phyloP scores from a whole-genome alignment of 2,329 filamentous ascomycete genomes.

The Colletotrichum cordylinicola region DNA sequence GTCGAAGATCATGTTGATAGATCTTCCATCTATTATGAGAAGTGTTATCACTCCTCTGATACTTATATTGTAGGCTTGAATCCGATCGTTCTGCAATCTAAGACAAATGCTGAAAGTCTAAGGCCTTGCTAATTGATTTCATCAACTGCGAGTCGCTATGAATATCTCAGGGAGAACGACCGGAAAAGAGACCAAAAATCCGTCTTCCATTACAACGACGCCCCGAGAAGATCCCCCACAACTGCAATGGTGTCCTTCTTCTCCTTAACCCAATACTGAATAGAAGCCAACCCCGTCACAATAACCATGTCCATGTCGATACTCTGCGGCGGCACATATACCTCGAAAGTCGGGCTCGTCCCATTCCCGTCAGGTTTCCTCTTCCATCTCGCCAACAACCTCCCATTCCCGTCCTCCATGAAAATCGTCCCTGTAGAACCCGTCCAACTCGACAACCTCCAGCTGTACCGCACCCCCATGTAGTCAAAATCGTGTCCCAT shows the following conservation, averaged over 20 bases:
- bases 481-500: not conserved
- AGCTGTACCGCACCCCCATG: not conserved
- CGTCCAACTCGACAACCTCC: not conserved
- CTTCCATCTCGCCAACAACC: not conserved
- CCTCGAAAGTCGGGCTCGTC: slow-evolving; percentile 7
- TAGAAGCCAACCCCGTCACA: slow-evolving; percentile 1
- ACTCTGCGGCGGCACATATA: slow-evolving; percentile 8
- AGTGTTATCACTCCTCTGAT: not conserved
- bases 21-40: fast-evolving
- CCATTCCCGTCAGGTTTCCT: not conserved
- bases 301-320: slow-evolving; percentile 19
- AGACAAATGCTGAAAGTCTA: not conserved
- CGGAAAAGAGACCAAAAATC: not conserved
- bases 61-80: not conserved
- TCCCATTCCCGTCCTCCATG: not conserved
- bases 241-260: not conserved
- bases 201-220: not conserved
- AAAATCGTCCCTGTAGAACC: not conserved
- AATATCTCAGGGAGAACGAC: not conserved
- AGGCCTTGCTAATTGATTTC: not conserved
- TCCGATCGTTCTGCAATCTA: not conserved
- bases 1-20: not conserved
- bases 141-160: not conserved
- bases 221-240: not conserved
- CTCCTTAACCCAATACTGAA: slow-evolving; percentile 5